phyloP scores from a whole-genome alignment of 331 rosid genomes.

The Phaseolus coccineus region DNA sequence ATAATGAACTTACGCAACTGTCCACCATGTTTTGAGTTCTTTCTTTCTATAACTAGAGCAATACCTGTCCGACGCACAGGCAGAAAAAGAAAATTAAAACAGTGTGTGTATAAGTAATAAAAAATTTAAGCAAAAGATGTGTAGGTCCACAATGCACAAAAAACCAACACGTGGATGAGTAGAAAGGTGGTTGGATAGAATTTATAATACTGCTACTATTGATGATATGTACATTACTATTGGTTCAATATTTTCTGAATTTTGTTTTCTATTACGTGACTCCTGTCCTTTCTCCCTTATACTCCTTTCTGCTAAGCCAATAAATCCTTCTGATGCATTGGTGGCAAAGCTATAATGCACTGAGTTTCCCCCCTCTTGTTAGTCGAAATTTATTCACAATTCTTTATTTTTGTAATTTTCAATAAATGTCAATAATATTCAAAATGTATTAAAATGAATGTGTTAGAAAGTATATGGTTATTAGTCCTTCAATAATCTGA shows the following conservation, averaged over 20 bases:
- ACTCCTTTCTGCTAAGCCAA: background rate
- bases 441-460: background rate
- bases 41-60: slow-evolving; percentile 22
- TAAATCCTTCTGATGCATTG: background rate
- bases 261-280: slow-evolving; percentile 17
- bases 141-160: background rate
- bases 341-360: background rate
- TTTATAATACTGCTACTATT: background rate
- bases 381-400: background rate
- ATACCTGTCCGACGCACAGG: background rate
- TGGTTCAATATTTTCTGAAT: slow-evolving; percentile 39
- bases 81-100: background rate
- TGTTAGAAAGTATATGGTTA: background rate
- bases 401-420: too few relatives aligned
- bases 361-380: background rate
- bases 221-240: slow-evolving; percentile 41
- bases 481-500: background rate
- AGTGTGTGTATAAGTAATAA: background rate
- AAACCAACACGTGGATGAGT: background rate
- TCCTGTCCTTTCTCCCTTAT: background rate
- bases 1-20: slow-evolving; percentile 51
- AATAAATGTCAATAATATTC: too few relatives aligned
- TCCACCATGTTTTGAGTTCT: slow-evolving; percentile 43
- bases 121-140: too few relatives aligned
- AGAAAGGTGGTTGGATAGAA: background rate